Conservation (phyloP, 2,329 filamentous ascomycete genomes). For the Pseudogymnoascus pannorum region DNA sequence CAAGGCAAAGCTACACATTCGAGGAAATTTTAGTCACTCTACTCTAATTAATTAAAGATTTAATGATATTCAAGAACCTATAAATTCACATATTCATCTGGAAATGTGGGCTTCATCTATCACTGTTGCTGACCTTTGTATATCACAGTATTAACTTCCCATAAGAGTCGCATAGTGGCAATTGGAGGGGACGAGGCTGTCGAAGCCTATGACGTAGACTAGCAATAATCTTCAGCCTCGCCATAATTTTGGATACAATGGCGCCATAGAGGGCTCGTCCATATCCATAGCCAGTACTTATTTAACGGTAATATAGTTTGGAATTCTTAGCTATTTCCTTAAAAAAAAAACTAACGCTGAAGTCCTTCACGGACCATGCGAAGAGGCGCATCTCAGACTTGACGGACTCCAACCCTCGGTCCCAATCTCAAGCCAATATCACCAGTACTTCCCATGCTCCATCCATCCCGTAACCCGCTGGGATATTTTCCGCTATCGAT, state of each 20-base stretch:
- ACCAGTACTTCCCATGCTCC: conserved; percentile 13
- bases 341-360: conserved; percentile 23
- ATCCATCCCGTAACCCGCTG: conserved; percentile 30
- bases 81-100: background rate
- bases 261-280: background rate
- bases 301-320: too few relatives aligned
- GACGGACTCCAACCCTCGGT: conserved; percentile 11
- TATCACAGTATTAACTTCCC: background rate
- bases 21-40: background rate
- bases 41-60: background rate
- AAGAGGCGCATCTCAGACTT: conserved; percentile 27
- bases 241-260: background rate
- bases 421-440: background rate
- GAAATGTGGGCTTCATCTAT: background rate
- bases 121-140: background rate
- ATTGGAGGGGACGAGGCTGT: background rate
- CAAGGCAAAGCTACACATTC: background rate
- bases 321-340: background rate
- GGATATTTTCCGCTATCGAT: conserved; percentile 45
- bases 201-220: background rate
- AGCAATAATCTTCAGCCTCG: background rate
- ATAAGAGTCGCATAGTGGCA: background rate
- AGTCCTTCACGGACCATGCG: conserved; percentile 32
- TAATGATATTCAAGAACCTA: background rate
- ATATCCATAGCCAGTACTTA: too few relatives aligned